Evolutionary conservation across 2,329 filamentous ascomycete genomes (phyloP), one percentile per base, ranked within the genome.

Genomic region (Ilyonectria robusta): DNA sequence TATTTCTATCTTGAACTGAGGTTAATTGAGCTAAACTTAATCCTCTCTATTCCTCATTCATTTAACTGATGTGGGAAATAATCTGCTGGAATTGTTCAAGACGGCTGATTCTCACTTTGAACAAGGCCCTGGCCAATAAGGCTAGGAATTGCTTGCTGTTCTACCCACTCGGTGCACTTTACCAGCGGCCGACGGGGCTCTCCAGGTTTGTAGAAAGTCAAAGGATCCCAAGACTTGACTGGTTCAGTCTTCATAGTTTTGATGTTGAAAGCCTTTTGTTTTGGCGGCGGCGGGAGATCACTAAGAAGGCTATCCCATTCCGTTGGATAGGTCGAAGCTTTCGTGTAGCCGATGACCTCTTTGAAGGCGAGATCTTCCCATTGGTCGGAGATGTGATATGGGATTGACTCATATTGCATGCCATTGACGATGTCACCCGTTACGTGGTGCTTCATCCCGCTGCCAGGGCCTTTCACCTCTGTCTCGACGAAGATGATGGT

Each of bases 401-500:
- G 6, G 9, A 42, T 23, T 19, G 48, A n/a, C 33, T 56, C 59
- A 17, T 66, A 66, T 4, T 19, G 21, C 63, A 67, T 67, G 21
- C 65, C 65, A 4, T n/a, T 35, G 3, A 59, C 48, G n/a, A 60
- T 51, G 35, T 64, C 60, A 6, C 60, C 65, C 1, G 55, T 64
- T 31, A 64, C 65, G 19, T 67, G 55, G 15, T 67, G 55, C n/a
- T 59, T 53, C 11, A 46, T 29, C 13, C 54, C 48, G 19, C 54
- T 59, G 15, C 65, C 53, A 33, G 44, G 60, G 3, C 53, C 33
- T 19, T 21, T 5, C 7, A n/a, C 51, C n/a, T 55, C 48, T 19
- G 59, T 67, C 55, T 67, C 54, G 15, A 67, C 65, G 10, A 64
- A 64, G 21, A 67, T 33, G 23, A 50, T 44, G 17, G 56, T 60